Conservation (phyloP, 768 basidiomycete genomes). For the Terana coerulea region DNA sequence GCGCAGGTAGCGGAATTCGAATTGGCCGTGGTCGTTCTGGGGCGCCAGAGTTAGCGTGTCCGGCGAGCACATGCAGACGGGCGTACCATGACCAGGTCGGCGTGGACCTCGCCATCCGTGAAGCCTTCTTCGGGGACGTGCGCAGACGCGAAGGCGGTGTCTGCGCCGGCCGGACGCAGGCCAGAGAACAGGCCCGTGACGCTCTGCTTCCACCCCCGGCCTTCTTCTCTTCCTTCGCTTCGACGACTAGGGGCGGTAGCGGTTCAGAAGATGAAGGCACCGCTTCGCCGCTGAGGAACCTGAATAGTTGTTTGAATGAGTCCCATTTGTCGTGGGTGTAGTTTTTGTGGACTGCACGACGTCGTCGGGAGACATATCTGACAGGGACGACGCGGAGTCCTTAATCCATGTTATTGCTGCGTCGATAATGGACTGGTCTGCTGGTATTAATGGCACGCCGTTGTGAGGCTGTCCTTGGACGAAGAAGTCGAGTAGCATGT, state of each 20-base stretch:
- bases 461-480: conserved; percentile 52
- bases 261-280: conserved; percentile 33
- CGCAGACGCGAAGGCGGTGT: conserved; percentile 26
- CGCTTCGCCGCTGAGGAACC: conserved; percentile 67
- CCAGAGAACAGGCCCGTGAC: conserved; percentile 70
- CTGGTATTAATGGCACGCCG: conserved; percentile 28
- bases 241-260: conserved; percentile 24
- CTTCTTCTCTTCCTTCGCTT: conserved; percentile 30
- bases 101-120: conserved; percentile 80
- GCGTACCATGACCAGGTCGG: conserved; percentile 71
- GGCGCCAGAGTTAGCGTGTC: conserved; percentile 3
- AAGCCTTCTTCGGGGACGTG: conserved; percentile 38
- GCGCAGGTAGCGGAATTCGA: conserved; percentile 72
- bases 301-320: conserved; percentile 56
- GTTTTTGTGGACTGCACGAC: conserved; percentile 36
- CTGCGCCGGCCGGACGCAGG: conserved; percentile 41
- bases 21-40: conserved; percentile 75
- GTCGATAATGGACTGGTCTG: conserved; percentile 28
- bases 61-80: conserved; percentile 22
- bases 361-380: conserved; percentile 56
- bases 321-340: conserved; percentile 6
- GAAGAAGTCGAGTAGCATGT: conserved; percentile 83
- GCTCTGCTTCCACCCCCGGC: conserved; percentile 42
- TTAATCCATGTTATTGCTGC: conserved; percentile 42
- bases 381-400: conserved; percentile 35